Evolutionary conservation across 192 early-diverging fungal species (phyloP).

Genomic region (Entophlyctis helioformis): DNA sequence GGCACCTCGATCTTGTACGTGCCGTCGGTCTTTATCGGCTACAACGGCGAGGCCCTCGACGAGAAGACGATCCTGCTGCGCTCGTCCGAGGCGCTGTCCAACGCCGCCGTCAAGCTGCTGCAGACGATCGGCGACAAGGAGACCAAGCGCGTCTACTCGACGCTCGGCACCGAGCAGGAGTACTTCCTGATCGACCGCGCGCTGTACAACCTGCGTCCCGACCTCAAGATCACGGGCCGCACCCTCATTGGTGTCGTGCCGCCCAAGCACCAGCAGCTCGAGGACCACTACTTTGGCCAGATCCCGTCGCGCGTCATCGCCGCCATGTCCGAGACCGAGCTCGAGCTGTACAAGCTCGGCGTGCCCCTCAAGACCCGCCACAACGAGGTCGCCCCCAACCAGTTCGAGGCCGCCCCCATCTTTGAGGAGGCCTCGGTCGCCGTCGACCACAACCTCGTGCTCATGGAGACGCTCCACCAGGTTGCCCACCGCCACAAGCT

Average conservation of each 20-base stretch:
- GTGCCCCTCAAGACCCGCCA: slow-evolving; percentile 98
- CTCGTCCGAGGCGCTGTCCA: slow-evolving; percentile 78
- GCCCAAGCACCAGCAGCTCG: slow-evolving; percentile 97
- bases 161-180: slow-evolving; percentile 96
- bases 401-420: slow-evolving; percentile 97
- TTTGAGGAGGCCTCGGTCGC: slow-evolving; percentile 94
- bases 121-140: slow-evolving; percentile 65
- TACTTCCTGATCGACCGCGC: slow-evolving; percentile 97
- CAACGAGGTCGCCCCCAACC: slow-evolving; percentile 97
- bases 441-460: slow-evolving; percentile 96
- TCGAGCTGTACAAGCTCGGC: slow-evolving; percentile 87
- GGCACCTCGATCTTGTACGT: slow-evolving; percentile 89
- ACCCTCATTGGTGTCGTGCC: slow-evolving; percentile 88
- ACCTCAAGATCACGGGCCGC: slow-evolving; percentile 92
- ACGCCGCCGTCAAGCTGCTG: slow-evolving; percentile 67
- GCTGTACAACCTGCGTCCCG: slow-evolving; percentile 86
- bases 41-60: slow-evolving; percentile 98
- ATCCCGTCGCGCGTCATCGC: slow-evolving; percentile 88
- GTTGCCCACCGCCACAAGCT: slow-evolving; percentile 96
- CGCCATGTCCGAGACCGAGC: slow-evolving; percentile 84
- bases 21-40: slow-evolving; percentile 96
- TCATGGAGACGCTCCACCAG: slow-evolving; percentile 95
- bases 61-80: slow-evolving; percentile 96
- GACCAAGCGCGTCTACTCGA: slow-evolving; percentile 77
- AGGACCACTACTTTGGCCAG: slow-evolving; percentile 99